Percentiles rank a stretch among this genome's conserved stretches.
phyloP scores from a whole-genome alignment of 1,139 yeast species.

The Yamadazyma conglobata region DNA sequence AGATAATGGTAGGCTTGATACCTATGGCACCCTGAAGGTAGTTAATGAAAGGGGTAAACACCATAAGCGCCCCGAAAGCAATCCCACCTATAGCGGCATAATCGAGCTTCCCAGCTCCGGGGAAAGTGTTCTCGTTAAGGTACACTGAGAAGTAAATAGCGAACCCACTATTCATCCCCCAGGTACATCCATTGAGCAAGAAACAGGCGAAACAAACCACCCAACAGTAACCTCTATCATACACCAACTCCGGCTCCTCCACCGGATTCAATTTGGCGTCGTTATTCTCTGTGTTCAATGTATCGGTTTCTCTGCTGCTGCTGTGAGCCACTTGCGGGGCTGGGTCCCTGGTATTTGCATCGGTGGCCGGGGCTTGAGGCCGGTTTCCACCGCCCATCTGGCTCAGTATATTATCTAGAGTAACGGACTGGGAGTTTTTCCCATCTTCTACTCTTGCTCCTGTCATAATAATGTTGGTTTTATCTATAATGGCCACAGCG shows the following conservation, averaged over 20 bases:
- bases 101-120: conserved; percentile 18
- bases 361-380: too few species aligned
- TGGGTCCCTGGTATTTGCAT: too few species aligned
- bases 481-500: too few species aligned
- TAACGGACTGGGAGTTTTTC: too few species aligned
- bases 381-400: too few species aligned
- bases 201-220: conserved; percentile 32
- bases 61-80: conserved; percentile 17
- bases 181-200: conserved; percentile 32
- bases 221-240: conserved; percentile 43
- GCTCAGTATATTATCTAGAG: too few species aligned
- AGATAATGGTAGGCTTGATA: conserved; percentile 22
- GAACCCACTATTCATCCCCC: conserved; percentile 45
- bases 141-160: conserved; percentile 42
- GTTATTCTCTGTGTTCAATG: too few species aligned
- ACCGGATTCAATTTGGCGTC: too few species aligned
- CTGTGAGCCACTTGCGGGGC: too few species aligned
- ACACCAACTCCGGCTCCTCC: conserved; percentile 2
- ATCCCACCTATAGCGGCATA: conserved; percentile 25
- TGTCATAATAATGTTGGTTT: too few species aligned
- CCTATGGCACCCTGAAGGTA: conserved; percentile 29
- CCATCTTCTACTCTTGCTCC: too few species aligned
- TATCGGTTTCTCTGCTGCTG: too few species aligned
- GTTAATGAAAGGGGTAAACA: conserved; percentile 27
- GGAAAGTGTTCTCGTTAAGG: conserved; percentile 21